Evolutionary conservation across 2,329 filamentous ascomycete genomes (phyloP).

Genomic region (Sporothrix luriei): DNA sequence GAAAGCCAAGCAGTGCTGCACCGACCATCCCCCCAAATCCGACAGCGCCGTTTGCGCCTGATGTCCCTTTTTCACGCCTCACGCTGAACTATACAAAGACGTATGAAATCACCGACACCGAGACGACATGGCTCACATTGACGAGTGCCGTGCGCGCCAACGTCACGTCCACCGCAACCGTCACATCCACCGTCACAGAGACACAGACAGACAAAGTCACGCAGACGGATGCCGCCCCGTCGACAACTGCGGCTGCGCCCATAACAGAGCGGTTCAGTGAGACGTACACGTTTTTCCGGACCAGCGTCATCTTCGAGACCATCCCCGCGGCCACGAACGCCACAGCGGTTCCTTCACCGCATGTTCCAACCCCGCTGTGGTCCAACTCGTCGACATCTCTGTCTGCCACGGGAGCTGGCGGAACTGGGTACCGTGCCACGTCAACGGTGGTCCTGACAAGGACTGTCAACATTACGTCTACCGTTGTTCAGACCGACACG

Average conservation of each 20-base stretch:
- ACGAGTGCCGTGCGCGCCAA: background rate
- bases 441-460: background rate
- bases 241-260: background rate
- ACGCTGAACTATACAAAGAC: slow-evolving; percentile 20
- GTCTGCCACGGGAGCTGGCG: background rate
- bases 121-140: background rate
- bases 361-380: background rate
- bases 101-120: background rate
- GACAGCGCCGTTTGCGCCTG: background rate
- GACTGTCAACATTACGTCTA: background rate
- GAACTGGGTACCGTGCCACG: background rate
- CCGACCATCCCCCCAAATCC: background rate
- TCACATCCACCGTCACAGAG: background rate
- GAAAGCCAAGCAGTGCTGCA: background rate
- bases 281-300: background rate
- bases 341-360: background rate
- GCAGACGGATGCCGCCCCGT: background rate
- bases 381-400: background rate
- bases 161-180: background rate
- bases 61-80: background rate
- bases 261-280: slow-evolving; percentile 4
- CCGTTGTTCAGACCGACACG: background rate
- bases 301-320: background rate
- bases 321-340: background rate
- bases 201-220: background rate